These are phyloP conservation scores for Sequoiadendron giganteum DNA, from an alignment of 75 land plant genomes.

Conservation along the genomic window DNA sequence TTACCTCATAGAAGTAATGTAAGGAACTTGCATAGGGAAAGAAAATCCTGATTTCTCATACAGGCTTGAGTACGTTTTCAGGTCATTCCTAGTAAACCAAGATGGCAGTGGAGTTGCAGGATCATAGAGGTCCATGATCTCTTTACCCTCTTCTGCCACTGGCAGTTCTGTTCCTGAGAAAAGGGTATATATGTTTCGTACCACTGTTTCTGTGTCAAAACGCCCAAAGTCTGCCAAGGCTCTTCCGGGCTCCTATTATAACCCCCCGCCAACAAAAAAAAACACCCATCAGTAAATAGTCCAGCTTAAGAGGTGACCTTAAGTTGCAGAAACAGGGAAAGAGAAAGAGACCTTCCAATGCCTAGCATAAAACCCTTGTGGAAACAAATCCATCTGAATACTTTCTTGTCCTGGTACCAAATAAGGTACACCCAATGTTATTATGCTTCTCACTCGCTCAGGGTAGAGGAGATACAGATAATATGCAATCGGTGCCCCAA, in stretches of 20 bases:
- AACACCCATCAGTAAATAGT: neutral
- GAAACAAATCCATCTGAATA: neutral
- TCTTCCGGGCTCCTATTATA: constrained; percentile 53
- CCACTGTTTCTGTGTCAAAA: constrained; percentile 52
- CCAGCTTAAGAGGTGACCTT: neutral
- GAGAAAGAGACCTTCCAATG: constrained; percentile 37
- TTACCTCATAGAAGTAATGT: neutral
- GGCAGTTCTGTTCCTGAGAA: constrained; percentile 53
- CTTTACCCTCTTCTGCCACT: constrained; percentile 45
- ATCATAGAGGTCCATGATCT: constrained; percentile 63
- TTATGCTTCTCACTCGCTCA: constrained; percentile 38
- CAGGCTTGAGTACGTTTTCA: constrained; percentile 33
- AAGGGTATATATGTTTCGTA: constrained; percentile 53
- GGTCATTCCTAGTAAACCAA: constrained; percentile 67
- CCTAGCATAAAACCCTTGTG: constrained; percentile 46
- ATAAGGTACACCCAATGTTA: constrained; percentile 52
- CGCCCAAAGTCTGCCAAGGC: constrained; percentile 79
- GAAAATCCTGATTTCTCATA: constrained; percentile 58
- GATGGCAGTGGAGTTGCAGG: constrained; percentile 48
- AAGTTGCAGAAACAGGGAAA: neutral
- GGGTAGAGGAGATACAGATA: constrained; percentile 31
- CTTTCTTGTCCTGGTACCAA: neutral
- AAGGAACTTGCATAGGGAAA: constrained; percentile 35
- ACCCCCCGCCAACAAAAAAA: neutral
- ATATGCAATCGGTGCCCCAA: constrained; percentile 36